Base-by-base conservation (phyloP, 1,284 basidiomycete species). In the Ceratobasidium sp. region DNA sequence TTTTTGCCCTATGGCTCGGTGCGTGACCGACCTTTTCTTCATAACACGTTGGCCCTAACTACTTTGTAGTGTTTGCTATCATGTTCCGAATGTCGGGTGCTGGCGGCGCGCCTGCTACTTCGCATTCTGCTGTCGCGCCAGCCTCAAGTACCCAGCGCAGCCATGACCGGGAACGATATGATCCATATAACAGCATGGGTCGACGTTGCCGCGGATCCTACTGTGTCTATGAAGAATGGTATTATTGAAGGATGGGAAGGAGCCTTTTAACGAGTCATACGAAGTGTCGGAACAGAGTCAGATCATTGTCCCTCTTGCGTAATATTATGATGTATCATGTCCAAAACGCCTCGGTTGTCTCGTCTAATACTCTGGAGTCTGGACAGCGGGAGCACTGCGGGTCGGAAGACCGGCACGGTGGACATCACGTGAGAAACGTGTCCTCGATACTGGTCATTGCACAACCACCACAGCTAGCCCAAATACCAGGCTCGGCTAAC, bases 271-370 rank as follows among this genome's bases (percentile, higher is more conserved):
- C 29, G 20, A 52, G 22, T 17, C 20, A 31, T 40, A 67, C 34
- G 38, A 67, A 13, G 31, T 54, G 29, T 38, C 38, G 20, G 29
- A 31, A 43, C 52, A 22, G 10, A 25, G 22, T 6, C 47, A 22
- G 3, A 25, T 38, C 29, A 31, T 43, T 54, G 15, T 55, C 38
- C 27, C 31, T n/a, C 15, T 32, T 68, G 64, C 22, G 32, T 68
- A 68, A 68, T 68, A 47, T 68, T 68, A 68, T 68, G 40, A 56
- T 54, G n/a, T 49, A 55, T 54, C 38, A 29, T 54, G 64, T 25
- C 40, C 17, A 15, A 31, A 53, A 34, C 25, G 38, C 27, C 6
- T 58, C 42, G 56, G 38, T 15, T 45, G 62, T 17, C 31, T 42
- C 25, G 64, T 15, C 34, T 47, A 22, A 32, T 38, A 32, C 25